Percentiles rank a stretch among this genome's conserved stretches.
Evolutionary conservation across 176 grass and related monocot species (phyloP).

Genomic region (Triticum timopheevii): DNA sequence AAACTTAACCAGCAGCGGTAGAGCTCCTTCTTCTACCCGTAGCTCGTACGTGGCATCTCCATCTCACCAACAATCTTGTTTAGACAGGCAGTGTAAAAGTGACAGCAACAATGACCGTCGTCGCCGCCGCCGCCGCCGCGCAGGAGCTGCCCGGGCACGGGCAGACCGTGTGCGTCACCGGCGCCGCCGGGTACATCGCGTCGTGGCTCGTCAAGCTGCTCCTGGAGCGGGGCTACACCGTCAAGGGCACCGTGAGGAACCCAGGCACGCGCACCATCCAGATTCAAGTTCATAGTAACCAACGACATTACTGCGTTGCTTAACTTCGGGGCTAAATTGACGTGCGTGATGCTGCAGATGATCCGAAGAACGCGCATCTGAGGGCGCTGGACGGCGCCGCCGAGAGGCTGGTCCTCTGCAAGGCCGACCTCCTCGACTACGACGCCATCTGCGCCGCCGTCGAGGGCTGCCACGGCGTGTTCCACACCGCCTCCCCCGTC

Average conservation of each 20-base stretch:
- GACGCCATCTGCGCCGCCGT: slow-evolving; percentile 69
- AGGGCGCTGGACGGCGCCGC: slow-evolving; percentile 73
- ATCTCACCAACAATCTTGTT: not conserved
- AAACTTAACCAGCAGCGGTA: not conserved
- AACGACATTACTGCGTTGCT: not conserved
- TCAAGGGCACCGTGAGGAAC: slow-evolving; percentile 93
- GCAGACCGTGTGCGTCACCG: slow-evolving; percentile 83
- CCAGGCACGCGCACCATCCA: slow-evolving; percentile 51
- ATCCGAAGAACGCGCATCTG: slow-evolving; percentile 85
- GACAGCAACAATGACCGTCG: slow-evolving; percentile 19
- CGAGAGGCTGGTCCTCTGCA: slow-evolving; percentile 89
- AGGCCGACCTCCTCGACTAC: slow-evolving; percentile 91
- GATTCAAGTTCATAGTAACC: not conserved
- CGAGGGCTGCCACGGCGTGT: slow-evolving; percentile 83
- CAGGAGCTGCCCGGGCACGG: slow-evolving; percentile 34
- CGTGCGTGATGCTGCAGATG: slow-evolving; percentile 43
- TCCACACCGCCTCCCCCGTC: slow-evolving; percentile 95
- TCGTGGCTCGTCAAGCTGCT: slow-evolving; percentile 96
- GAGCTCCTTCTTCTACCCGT: not conserved
- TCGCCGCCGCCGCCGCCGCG: slow-evolving; percentile 1
- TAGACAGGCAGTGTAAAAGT: too few relatives aligned
- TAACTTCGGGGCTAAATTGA: not conserved
- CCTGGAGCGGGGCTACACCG: slow-evolving; percentile 88
- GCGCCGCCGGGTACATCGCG: slow-evolving; percentile 88
- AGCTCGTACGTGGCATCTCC: not conserved